Base-by-base conservation (phyloP, 2,329 filamentous ascomycete genomes). In the Ascochyta clinopodiicola region DNA sequence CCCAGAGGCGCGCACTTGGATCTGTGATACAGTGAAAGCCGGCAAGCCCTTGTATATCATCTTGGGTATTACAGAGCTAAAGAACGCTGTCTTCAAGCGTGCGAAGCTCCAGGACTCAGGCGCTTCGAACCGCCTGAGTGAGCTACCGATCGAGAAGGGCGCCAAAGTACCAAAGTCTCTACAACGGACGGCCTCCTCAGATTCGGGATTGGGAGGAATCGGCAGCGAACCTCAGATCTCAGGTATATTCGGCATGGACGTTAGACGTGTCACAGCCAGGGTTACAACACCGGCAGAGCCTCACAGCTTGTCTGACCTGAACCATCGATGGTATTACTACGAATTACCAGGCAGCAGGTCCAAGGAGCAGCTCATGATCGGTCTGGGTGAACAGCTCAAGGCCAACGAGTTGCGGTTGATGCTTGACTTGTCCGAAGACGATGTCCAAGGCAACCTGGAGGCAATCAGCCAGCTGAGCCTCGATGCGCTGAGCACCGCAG, bases 201-300 rank as follows among this genome's bases (percentile, higher is more conserved):
- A 70, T 48, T 68, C 66, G 2, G 66, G 56, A 12, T 56, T 75
- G 12, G 71, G 67, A 21, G 68, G 67, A 1, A 59, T 72, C 21
- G 71, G 66, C 54, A 63, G 56, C 43, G 72, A 74, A 44, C 63
- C 65, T 2, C 57, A 64, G 22, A 62, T 75, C 38, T 75, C 72
- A 27, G 73, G 71, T 44, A 64, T 75, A 6, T 75, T 75, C 57
- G 73, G 73, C 37, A 73, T 75, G 71, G 72, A 75, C 32, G 63
- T 75, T 10, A 58, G 72, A 35, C 62, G 67, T 17, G 62, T 74
- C 42, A 53, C 44, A 3, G 71, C 71, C 15, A 62, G 69, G 36
- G 63, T 75, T 46, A 70, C 72, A 1, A 69, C 66, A 3, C 71
- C 72, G 1, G 67, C 63, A 35, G 72, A 72, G 51, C 73, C 73